Base-by-base conservation (phyloP, 1,284 basidiomycete genomes). In the Violaceomyces palustris region DNA sequence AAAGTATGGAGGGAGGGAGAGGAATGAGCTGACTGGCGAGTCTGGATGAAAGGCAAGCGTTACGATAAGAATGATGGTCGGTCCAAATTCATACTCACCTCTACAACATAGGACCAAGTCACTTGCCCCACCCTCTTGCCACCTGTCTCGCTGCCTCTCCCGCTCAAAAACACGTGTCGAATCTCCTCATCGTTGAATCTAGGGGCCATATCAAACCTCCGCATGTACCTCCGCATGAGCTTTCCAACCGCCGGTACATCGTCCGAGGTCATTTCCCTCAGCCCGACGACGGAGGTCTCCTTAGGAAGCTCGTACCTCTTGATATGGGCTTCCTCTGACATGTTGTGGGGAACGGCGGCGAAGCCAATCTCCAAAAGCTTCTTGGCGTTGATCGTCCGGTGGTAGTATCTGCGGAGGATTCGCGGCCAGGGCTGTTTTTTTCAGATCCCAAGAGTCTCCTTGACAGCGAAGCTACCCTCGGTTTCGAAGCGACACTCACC, bases 41-140 rank as follows among this genome's bases (percentile, higher is more conserved):
- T 12, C 14, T 3, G 21, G 17, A 0, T n/a, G n/a, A n/a, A n/a
- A n/a, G n/a, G n/a, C n/a, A n/a, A 11, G n/a, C 22, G 23, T 35
- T 14, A 48, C 10, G 23, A 11, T 32, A 24, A 12, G 6, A 17
- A 19, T 12, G 26, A 22, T 27, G 11, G 7, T 21, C 19, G 3
- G 15, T 18, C n/a, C n/a, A n/a, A n/a, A 17, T 29, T 10, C 19
- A 12, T 7, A 69, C 78, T 52, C 63, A 89, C 90, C 80, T 97
- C 92, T 28, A 96, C 86, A 25, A 99, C 93, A 69, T 94, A 98
- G 3, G 87, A 80, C 93, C 93, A 98, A 1, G 88, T 85, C 28
- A 98, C 93, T 73, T 97, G 93, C 2, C 78, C 74, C 74, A 64
- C 79, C 72, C 74, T 45, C 44, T 65, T 79, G 71, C 73, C 61